Percentiles rank a stretch among this genome's conserved stretches.
phyloP scores from a whole-genome alignment of 2,329 filamentous ascomycete genomes.

The Bipolaris sorokiniana region DNA sequence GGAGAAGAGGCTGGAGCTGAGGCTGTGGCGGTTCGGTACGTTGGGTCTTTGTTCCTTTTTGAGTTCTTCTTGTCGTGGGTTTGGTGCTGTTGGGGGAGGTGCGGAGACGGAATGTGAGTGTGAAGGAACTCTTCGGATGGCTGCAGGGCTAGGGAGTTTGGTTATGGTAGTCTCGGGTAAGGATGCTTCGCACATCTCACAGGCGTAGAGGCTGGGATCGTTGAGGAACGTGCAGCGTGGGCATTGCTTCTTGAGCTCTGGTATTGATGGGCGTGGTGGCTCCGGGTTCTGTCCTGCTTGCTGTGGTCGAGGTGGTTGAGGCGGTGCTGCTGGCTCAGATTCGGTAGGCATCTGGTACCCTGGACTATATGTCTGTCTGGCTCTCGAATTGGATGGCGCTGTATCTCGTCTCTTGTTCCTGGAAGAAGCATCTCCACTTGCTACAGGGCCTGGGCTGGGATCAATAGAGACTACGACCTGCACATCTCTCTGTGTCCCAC shows the following conservation, averaged over 20 bases:
- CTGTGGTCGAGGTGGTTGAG: constrained; percentile 26
- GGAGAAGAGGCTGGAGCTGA: constrained; percentile 44
- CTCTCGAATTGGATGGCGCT: constrained; percentile 22
- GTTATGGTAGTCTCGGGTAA: constrained; percentile 32
- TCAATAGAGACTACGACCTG: constrained; percentile 44
- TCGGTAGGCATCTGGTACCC: constrained; percentile 36
- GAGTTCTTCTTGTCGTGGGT: constrained; percentile 7
- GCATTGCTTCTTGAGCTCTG: constrained; percentile 43
- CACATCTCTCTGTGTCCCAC: constrained; percentile 44
- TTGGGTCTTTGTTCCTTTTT: constrained; percentile 25
- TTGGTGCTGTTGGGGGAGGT: constrained; percentile 26
- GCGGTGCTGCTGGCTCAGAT: constrained; percentile 23
- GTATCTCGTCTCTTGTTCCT: constrained; percentile 22
- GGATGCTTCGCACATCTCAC: constrained; percentile 43
- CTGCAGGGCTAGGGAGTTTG: constrained; percentile 33
- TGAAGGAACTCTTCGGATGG: constrained; percentile 16
- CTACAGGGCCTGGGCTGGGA: constrained; percentile 31
- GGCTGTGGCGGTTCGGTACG: constrained; percentile 39
- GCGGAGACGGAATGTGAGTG: constrained; percentile 41
- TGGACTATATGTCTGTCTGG: constrained; percentile 34
- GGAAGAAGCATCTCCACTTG: constrained; percentile 5
- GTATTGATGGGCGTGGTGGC: constrained; percentile 26
- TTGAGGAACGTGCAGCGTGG: constrained; percentile 46
- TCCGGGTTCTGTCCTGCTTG: constrained; percentile 13
- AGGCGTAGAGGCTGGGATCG: constrained; percentile 36